Evolutionary conservation across 805 yeast species (phyloP).

Genomic region (Diddensiella caesifluorescens): DNA sequence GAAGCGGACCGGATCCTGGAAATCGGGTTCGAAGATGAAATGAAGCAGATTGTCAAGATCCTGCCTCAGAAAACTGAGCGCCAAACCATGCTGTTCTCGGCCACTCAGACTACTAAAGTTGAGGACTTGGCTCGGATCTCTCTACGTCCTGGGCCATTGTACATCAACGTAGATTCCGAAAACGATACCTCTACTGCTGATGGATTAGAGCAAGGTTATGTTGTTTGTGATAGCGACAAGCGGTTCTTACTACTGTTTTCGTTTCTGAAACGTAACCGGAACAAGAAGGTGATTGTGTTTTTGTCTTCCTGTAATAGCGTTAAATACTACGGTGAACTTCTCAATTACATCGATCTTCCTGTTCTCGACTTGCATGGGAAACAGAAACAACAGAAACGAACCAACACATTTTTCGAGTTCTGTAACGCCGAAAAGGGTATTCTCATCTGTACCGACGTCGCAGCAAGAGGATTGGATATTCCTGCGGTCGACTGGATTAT

Average conservation of each 20-base stretch:
- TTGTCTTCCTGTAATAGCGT: constrained; percentile 96
- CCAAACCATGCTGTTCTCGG: constrained; percentile 97
- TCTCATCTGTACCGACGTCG: constrained; percentile 94
- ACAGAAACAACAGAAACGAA: constrained; percentile 97
- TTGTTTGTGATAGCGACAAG: constrained; percentile 93
- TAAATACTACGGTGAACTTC: constrained; percentile 88
- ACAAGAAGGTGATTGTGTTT: constrained; percentile 85
- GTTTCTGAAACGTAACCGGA: constrained; percentile 84
- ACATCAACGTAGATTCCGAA: constrained; percentile 86
- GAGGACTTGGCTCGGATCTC: constrained; percentile 97
- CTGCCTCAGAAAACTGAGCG: constrained; percentile 80
- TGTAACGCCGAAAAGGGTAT: constrained; percentile 96
- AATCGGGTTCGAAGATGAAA: constrained; percentile 98
- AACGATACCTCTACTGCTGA: constrained; percentile 87
- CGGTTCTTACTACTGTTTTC: constrained; percentile 86
- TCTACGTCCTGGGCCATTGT: constrained; percentile 84
- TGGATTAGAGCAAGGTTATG: constrained; percentile 97
- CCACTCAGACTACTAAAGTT: constrained; percentile 97
- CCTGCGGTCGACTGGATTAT: constrained; percentile 99
- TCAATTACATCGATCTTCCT: constrained; percentile 94
- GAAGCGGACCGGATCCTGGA: constrained; percentile 98
- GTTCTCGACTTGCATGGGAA: constrained; percentile 96
- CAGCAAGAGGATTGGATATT: constrained; percentile 97
- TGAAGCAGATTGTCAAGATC: constrained; percentile 92
- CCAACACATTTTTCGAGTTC: constrained; percentile 96